A percentile compares a stretch with the other conserved stretches of the same genome.
These are phyloP conservation scores for Euphorbia peplus DNA, from an alignment of 345 rosid genomes.

Conservation along the genomic window DNA sequence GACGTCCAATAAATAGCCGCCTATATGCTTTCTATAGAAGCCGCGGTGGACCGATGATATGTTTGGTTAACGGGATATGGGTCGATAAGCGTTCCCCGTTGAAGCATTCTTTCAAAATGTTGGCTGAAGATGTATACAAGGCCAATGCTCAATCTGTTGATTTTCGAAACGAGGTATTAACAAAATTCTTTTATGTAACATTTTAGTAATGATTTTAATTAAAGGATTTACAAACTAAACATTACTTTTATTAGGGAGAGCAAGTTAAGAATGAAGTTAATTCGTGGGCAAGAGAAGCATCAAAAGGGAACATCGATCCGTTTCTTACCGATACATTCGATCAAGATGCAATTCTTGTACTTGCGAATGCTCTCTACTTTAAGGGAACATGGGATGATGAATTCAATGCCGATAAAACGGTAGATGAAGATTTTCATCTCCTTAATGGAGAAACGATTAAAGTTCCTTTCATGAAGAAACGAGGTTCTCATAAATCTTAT, in stretches of 20 bases:
- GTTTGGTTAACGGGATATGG: slow-evolving; percentile 1
- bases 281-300: neutral
- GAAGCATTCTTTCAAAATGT: slow-evolving; percentile 3
- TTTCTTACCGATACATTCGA: neutral
- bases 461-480: slow-evolving; percentile 20
- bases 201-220: too few relatives aligned
- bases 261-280: neutral
- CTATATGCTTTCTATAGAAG: too few relatives aligned
- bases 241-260: neutral
- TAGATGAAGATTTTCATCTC: neutral
- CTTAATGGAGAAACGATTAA: slow-evolving; percentile 12
- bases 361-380: neutral
- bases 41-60: slow-evolving; percentile 6
- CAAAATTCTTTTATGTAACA: too few relatives aligned
- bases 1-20: too few relatives aligned
- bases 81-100: slow-evolving; percentile 9
- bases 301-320: neutral
- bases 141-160: slow-evolving; percentile 12
- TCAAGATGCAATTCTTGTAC: neutral
- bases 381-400: neutral
- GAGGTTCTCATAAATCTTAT: too few relatives aligned
- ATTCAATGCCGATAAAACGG: neutral
- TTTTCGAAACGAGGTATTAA: slow-evolving; percentile 6
- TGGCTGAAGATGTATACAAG: slow-evolving; percentile 8
- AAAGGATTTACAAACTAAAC: too few relatives aligned